Evolutionary conservation across 192 early-diverging fungal species (phyloP).

Genomic region (Coemansia nantahalensis): DNA sequence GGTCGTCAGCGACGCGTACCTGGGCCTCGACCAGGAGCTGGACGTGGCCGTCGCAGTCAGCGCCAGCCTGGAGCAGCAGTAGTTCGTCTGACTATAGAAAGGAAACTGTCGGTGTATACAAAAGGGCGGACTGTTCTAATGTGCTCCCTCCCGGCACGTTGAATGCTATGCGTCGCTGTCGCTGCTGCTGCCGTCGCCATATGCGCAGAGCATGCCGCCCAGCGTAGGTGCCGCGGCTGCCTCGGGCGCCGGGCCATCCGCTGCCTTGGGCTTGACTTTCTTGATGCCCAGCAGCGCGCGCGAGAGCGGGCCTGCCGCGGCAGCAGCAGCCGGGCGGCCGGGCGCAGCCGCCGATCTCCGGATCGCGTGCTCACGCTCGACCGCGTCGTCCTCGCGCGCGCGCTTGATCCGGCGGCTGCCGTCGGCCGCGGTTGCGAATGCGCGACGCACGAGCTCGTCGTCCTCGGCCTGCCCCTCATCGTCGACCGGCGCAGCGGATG

Average conservation of each 20-base stretch:
- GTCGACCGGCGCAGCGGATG: too few species aligned
- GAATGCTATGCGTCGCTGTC: too few species aligned
- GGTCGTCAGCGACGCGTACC: slow-evolving; percentile 76
- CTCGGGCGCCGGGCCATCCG: neutral
- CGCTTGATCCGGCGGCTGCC: slow-evolving; percentile 30
- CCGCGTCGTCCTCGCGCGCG: slow-evolving; percentile 30
- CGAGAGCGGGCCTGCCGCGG: slow-evolving; percentile 1
- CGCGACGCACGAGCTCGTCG: slow-evolving; percentile 19
- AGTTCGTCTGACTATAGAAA: neutral
- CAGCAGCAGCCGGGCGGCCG: neutral
- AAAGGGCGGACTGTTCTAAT: too few species aligned
- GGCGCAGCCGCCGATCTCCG: neutral
- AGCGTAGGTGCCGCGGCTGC: neutral
- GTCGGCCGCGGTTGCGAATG: slow-evolving; percentile 12
- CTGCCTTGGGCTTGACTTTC: slow-evolving; percentile 11
- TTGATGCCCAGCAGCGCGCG: slow-evolving; percentile 25
- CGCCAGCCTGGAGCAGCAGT: slow-evolving; percentile 4
- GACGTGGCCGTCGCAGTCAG: slow-evolving; percentile 41
- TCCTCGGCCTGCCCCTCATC: slow-evolving; percentile 29
- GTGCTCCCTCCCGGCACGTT: too few species aligned
- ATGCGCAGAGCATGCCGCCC: too few species aligned
- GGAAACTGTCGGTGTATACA: neutral
- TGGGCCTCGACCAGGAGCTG: slow-evolving; percentile 67
- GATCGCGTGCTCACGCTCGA: slow-evolving; percentile 14
- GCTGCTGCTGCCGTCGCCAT: too few species aligned